Evolutionary conservation across 345 rosid genomes (phyloP).

Genomic region (Ceriops zippeliana): DNA sequence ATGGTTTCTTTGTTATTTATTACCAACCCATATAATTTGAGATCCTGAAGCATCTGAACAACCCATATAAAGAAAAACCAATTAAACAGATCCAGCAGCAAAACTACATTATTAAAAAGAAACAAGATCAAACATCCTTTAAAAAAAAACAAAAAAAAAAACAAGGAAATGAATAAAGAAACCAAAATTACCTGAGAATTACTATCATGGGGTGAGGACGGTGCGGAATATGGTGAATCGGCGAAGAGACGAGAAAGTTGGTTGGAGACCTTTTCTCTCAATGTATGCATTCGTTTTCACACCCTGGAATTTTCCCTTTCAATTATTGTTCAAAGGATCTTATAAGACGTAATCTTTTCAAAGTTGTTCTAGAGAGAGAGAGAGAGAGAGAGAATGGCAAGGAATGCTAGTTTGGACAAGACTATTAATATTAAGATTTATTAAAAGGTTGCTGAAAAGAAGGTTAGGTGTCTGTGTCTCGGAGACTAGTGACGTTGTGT

Average conservation of each 20-base stretch:
- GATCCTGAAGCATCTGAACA: background rate
- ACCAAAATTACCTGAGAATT: constrained; percentile 41
- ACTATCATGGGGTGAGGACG: constrained; percentile 26
- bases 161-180: background rate
- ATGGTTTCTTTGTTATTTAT: no score
- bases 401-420: no score
- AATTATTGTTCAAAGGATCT: no score
- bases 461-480: no score
- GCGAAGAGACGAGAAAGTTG: constrained; percentile 66
- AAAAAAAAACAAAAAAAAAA: background rate
- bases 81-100: background rate
- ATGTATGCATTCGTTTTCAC: constrained; percentile 41
- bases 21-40: background rate
- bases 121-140: constrained; percentile 25
- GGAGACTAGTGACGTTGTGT: no score
- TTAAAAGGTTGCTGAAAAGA: no score
- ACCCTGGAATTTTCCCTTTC: no score
- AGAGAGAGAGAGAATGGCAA: no score
- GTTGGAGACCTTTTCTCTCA: constrained; percentile 67
- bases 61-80: background rate
- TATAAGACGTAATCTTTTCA: no score
- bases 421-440: no score
- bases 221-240: constrained; percentile 47
- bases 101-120: constrained; percentile 17
- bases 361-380: no score